Conservation (phyloP, 129 eudicot genomes). For the Heracleum sosnowskyi region DNA sequence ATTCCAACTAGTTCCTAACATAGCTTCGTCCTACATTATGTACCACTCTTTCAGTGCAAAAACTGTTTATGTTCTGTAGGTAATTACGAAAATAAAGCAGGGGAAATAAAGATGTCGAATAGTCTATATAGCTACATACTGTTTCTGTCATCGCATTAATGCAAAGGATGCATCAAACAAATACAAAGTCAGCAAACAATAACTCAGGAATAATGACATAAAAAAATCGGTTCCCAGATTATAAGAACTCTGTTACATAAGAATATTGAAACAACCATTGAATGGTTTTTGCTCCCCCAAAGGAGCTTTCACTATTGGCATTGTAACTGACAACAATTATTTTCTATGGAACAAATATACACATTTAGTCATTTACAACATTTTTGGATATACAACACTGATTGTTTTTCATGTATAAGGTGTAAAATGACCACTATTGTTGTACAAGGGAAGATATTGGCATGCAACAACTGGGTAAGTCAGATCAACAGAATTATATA, state of each 20-base stretch:
- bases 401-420: background rate
- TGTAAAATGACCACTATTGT: background rate
- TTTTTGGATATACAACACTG: background rate
- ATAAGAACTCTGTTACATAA: background rate
- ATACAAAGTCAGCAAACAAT: too few species aligned
- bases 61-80: background rate
- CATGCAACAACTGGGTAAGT: background rate
- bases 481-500: background rate
- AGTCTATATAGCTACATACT: too few species aligned
- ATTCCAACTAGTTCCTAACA: background rate
- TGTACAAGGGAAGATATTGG: background rate
- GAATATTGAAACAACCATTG: background rate
- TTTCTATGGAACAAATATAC: background rate
- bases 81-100: too few species aligned
- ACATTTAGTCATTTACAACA: background rate
- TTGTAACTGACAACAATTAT: background rate
- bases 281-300: background rate
- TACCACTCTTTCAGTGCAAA: background rate
- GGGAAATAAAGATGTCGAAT: too few species aligned
- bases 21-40: background rate
- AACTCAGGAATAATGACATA: too few species aligned
- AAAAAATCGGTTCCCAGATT: too few species aligned
- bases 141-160: too few species aligned
- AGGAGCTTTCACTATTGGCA: background rate
- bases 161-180: too few species aligned